These are phyloP conservation scores for Penicillium lividum DNA, from an alignment of 495 filamentous ascomycete genomes.

Conservation along the genomic window DNA sequence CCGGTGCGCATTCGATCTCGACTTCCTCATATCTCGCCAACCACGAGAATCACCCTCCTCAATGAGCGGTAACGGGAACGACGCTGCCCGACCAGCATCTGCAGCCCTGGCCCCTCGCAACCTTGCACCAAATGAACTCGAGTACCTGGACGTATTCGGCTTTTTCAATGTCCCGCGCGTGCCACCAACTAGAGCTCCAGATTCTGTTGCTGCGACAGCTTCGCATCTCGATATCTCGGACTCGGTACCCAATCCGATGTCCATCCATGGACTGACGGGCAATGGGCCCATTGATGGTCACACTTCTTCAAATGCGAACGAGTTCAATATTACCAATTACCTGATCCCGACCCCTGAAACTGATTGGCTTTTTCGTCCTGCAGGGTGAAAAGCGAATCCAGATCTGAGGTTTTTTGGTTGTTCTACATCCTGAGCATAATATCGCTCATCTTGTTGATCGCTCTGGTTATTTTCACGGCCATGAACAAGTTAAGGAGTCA, in stretches of 20 bases:
- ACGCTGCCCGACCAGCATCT: constrained; percentile 8
- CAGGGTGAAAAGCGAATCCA: constrained; percentile 22
- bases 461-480: neutral
- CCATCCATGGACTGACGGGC: constrained; percentile 42
- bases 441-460: neutral
- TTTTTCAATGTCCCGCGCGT: constrained; percentile 88
- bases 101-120: constrained; percentile 50
- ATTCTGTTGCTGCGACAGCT: constrained; percentile 13
- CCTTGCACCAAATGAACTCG: constrained; percentile 76
- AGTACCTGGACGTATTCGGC: constrained; percentile 90
- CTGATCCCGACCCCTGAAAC: constrained; percentile 49
- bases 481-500: neutral
- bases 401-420: neutral
- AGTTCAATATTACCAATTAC: constrained; percentile 53
- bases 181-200: constrained; percentile 43
- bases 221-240: constrained; percentile 33
- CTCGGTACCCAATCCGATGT: constrained; percentile 42
- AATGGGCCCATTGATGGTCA: constrained; percentile 25
- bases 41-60: constrained; percentile 55
- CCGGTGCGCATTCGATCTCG: constrained; percentile 77
- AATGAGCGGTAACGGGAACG: constrained; percentile 34
- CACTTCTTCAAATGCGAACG: constrained; percentile 33
- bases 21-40: constrained; percentile 83
- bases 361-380: constrained; percentile 47
- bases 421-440: neutral